These are phyloP conservation scores for Astragalus glycyphyllos DNA, from an alignment of 306 rosid species.

Conservation along the genomic window DNA sequence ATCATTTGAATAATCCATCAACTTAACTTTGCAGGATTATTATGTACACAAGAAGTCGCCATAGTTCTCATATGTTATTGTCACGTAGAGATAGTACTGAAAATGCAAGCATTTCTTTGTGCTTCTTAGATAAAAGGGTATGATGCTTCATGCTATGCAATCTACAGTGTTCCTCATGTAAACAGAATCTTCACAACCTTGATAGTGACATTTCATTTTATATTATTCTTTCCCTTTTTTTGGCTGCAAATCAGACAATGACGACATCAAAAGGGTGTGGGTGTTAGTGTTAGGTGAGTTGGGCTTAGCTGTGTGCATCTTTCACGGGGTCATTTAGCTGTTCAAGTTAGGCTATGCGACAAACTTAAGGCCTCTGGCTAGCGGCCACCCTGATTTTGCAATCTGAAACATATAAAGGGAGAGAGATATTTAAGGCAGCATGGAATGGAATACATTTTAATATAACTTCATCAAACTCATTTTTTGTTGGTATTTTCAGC, in stretches of 20 bases:
- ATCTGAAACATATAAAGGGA: neutral
- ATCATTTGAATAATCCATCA: constrained; percentile 54
- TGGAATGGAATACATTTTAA: neutral
- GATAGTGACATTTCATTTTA: constrained; percentile 18
- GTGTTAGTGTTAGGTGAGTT: constrained; percentile 28
- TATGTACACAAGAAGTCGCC: constrained; percentile 14
- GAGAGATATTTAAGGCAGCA: constrained; percentile 8
- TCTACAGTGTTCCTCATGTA: neutral
- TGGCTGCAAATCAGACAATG: constrained; percentile 38
- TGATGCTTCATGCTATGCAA: neutral
- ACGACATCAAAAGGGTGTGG: constrained; percentile 21
- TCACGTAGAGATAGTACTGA: constrained; percentile 1
- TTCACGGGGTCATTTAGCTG: constrained; percentile 30
- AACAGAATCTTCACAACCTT: constrained; percentile 36
- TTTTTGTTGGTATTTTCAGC: neutral
- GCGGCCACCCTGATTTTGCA: constrained; percentile 11
- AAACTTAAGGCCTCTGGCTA: constrained; percentile 29
- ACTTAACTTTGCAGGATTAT: constrained; percentile 37
- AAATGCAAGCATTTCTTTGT: constrained; percentile 10
- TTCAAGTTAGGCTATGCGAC: constrained; percentile 48
- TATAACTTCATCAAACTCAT: neutral
- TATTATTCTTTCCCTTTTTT: constrained; percentile 4
- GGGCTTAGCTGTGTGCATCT: constrained; percentile 22
- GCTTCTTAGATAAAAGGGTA: neutral
- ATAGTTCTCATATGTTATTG: neutral